Base-by-base conservation (phyloP, 2,329 filamentous ascomycete genomes). In the Ambrosiella beaveri region DNA sequence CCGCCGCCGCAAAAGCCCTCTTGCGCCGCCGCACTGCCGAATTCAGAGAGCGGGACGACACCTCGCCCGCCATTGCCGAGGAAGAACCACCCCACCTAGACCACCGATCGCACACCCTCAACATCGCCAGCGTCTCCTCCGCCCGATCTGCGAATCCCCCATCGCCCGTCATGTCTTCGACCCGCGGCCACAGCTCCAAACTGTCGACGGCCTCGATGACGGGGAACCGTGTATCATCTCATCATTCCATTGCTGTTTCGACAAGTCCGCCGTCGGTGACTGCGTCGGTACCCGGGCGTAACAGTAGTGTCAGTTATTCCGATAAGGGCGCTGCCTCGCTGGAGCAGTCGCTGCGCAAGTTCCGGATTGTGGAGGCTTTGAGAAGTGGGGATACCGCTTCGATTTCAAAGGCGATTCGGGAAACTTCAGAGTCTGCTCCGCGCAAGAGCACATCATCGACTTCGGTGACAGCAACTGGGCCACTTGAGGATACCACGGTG, bases 291-390 rank as follows among this genome's bases (percentile, higher is more conserved):
- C 63, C 58, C 61, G 60, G 56, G 40, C 63, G 60, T 15, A 62
- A 56, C 41, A 62, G 60, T 27, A 61, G 44, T 47, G 58, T 61
- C 19, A 62, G 64, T 27, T 57, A 59, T 45, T 62, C 65, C 45
- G 73, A 75, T 55, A 78, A 74, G 65, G 71, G 69, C 3, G 47
- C 56, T 35, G 70, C 67, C 40, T 82, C 81, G 27, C 86, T 98
- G 60, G 90, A 98, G 68, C 89, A 95, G 70, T 96, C 91, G 0
- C 88, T 98, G 57, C 82, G 86, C 67, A 90, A 95, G 63, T 98
- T 98, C 70, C 84, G 90, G 63, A 81, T 96, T 52, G 95, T 97
- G 67, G 93, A 97, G 72, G 86, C 90, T 47, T 74, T 98, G 63
- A 81, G 91, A 63, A 93, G 81, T 68, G 93, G 93, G 57, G 91